phyloP scores from a whole-genome alignment of 352 stramenopile genomes.

The Pythium sp. region DNA sequence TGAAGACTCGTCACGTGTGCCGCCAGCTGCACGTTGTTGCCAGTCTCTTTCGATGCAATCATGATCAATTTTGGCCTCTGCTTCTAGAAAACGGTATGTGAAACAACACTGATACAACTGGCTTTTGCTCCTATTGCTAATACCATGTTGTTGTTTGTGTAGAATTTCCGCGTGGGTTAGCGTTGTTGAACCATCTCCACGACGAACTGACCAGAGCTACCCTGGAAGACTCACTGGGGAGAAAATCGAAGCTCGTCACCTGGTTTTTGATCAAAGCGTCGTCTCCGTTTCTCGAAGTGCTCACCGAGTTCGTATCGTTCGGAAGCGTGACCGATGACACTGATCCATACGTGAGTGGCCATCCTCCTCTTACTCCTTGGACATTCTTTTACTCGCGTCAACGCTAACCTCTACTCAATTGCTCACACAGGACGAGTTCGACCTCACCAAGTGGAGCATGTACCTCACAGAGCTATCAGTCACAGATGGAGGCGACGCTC shows the following conservation, averaged over 20 bases:
- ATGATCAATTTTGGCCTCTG: constrained; percentile 39
- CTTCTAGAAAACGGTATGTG: constrained; percentile 26
- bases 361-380: background rate
- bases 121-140: background rate
- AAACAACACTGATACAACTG: background rate
- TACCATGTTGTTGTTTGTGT: constrained; percentile 6
- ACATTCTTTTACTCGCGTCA: background rate
- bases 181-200: constrained; percentile 49
- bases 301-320: constrained; percentile 48
- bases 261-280: constrained; percentile 62
- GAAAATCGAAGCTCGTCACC: constrained; percentile 28
- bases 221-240: constrained; percentile 33
- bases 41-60: constrained; percentile 28
- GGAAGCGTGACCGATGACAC: constrained; percentile 40
- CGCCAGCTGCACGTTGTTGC: constrained; percentile 29
- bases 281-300: constrained; percentile 43
- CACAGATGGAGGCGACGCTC: constrained; percentile 26
- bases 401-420: background rate
- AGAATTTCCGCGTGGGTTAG: constrained; percentile 51
- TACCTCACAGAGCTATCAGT: constrained; percentile 26
- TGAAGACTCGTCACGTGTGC: constrained; percentile 34
- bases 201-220: constrained; percentile 29
- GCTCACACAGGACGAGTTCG: constrained; percentile 40
- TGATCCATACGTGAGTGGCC: constrained; percentile 49
- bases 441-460: constrained; percentile 39